phyloP scores from a whole-genome alignment of 2,329 filamentous ascomycete species.

The Setomelanomma holmii region DNA sequence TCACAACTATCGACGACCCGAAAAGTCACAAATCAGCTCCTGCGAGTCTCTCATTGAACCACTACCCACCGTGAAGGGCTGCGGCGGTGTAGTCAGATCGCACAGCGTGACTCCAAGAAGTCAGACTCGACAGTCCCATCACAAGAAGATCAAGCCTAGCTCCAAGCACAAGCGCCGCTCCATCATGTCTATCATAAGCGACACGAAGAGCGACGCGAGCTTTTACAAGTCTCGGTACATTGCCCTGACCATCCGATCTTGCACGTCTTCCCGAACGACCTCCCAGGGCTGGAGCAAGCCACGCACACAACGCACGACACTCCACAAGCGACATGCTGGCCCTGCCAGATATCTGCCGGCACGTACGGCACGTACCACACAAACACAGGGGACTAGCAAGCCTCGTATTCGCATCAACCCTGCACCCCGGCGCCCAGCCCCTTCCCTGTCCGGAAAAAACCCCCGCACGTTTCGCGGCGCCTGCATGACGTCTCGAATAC shows the following conservation, averaged over 20 bases:
- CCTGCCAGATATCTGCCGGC: background rate
- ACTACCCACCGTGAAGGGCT: conserved; percentile 29
- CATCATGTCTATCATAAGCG: conserved; percentile 5
- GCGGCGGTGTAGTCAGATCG: conserved; percentile 35
- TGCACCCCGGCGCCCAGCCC: too few species aligned
- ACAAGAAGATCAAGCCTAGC: conserved; percentile 5
- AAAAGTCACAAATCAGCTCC: conserved; percentile 25
- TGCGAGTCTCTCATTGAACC: conserved; percentile 14
- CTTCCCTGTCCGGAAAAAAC: background rate
- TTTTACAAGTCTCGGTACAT: conserved; percentile 21
- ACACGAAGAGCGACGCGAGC: conserved; percentile 18
- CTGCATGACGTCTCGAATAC: too few species aligned
- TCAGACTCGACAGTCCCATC: conserved; percentile 8
- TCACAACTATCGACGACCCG: conserved; percentile 24
- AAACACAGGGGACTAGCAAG: background rate
- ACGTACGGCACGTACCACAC: too few species aligned
- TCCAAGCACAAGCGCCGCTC: conserved; percentile 8
- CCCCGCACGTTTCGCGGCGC: background rate
- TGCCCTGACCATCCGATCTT: conserved; percentile 12
- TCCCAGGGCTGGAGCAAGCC: too few species aligned
- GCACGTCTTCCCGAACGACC: conserved; percentile 1
- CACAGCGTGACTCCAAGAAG: conserved; percentile 26
- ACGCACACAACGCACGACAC: conserved; percentile 15
- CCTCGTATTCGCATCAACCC: background rate
- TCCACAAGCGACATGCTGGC: conserved; percentile 15